Evolutionary conservation across 805 yeast genomes (phyloP), one percentile per base, ranked within the genome.

Genomic region (Saccharomycopsis fibuligera): DNA sequence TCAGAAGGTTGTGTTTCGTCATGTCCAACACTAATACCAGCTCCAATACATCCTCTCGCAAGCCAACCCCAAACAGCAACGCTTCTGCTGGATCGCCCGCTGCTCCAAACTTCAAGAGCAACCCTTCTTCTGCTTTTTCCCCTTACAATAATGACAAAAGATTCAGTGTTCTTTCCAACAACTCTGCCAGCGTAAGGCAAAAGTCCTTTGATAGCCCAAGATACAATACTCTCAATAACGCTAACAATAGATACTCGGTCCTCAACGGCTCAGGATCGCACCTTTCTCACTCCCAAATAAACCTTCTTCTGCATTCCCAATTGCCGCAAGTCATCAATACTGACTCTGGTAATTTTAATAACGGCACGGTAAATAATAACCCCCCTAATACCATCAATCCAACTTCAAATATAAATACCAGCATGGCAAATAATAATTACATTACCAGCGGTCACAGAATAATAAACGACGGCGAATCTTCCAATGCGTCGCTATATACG

Each of bases 151-250:
- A 29, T 12, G 12, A 29, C 31, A 49, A 47, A 5, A 36, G 53
- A 25, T 12, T 36, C 22, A 47, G 51, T 22, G 40, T 35, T 8
- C 8, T 50, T 8, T 50, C 54, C 4, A 43, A 38, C 39, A 47
- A 40, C 33, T 47, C 51, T 2, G 54, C 48, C 31, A 47, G 51
- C 31, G 54, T 50, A 6, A 22, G 54, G 27, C 54, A 50, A 35
- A 50, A 50, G 29, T 47, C 50, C 12, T 35, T 50, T 37, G 54
- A 46, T 19, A 31, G 36, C 19, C 41, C 46, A 6, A n/a, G n/a
- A n/a, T n/a, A n/a, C n/a, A n/a, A n/a, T n/a, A n/a, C n/a, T 19
- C 44, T n/a, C n/a, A n/a, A n/a, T n/a, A n/a, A n/a, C n/a, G n/a
- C n/a, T n/a, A n/a, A n/a, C n/a, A n/a, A n/a, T n/a, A 40, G 31